phyloP scores from a whole-genome alignment of 1,284 basidiomycete species.

The Sanguinoderma infundibulare region DNA sequence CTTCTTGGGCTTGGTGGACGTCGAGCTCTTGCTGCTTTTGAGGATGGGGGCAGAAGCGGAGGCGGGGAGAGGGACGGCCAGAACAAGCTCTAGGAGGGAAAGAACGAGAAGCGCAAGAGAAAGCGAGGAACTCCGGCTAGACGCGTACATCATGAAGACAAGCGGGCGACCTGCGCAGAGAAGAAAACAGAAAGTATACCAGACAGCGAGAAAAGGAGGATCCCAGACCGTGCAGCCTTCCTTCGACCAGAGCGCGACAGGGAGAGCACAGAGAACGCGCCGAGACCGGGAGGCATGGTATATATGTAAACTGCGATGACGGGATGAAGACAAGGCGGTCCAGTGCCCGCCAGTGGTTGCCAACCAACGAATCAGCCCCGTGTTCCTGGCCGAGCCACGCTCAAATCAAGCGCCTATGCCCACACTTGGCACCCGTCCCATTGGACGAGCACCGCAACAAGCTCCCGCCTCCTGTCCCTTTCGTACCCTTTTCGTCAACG shows the following conservation, averaged over 20 bases:
- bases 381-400: not conserved
- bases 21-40: conserved; percentile 8
- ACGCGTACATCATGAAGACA: conserved; percentile 28
- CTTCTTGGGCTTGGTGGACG: conserved; percentile 12
- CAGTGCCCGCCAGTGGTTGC: not conserved
- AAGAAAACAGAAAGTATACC: conserved; percentile 20
- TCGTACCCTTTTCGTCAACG: not conserved
- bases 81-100: conserved; percentile 11
- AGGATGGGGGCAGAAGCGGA: conserved; percentile 10
- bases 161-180: conserved; percentile 28
- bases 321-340: not conserved
- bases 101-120: conserved; percentile 12
- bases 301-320: conserved; percentile 7
- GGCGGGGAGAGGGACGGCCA: conserved; percentile 17
- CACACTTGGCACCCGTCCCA: not conserved
- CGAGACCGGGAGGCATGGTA: conserved; percentile 7
- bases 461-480: not conserved
- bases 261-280: conserved; percentile 14
- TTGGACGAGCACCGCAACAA: not conserved
- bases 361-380: conserved; percentile 3
- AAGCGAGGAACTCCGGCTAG: conserved; percentile 26
- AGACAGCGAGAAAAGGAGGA: conserved; percentile 21
- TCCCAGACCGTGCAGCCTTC: conserved; percentile 23
- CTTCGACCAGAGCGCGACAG: conserved; percentile 24
- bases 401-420: not conserved